phyloP scores from a whole-genome alignment of 2,329 filamentous ascomycete genomes.

The Cordyceps javanica region DNA sequence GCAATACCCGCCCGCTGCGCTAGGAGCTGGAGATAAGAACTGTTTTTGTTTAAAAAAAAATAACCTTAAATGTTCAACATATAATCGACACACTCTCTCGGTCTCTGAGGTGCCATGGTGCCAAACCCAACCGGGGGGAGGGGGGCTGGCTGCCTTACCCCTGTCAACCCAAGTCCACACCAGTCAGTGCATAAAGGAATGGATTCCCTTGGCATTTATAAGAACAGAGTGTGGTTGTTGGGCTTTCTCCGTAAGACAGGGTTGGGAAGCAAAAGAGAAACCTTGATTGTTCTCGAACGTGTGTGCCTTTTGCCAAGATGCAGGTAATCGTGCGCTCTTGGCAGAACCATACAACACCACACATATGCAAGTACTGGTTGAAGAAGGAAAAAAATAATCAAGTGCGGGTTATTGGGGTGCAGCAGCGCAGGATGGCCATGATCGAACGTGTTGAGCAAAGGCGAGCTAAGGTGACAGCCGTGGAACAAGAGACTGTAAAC shows the following conservation, averaged over 20 bases:
- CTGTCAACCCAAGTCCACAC: background rate
- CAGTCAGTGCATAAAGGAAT: background rate
- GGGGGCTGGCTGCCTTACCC: background rate
- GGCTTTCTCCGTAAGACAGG: background rate
- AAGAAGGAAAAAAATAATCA: background rate
- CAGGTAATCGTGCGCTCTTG: background rate
- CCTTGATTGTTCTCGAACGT: constrained; percentile 4
- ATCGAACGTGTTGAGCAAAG: too few relatives aligned
- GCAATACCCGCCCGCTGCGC: background rate
- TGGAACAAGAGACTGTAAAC: too few relatives aligned
- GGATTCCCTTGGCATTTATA: background rate
- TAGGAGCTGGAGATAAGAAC: background rate
- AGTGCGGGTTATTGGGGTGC: background rate
- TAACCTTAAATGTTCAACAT: too few relatives aligned
- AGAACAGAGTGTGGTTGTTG: background rate
- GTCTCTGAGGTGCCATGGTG: too few relatives aligned
- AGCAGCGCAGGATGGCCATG: too few relatives aligned
- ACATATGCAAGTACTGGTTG: too few relatives aligned
- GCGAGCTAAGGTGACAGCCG: too few relatives aligned
- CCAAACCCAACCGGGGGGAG: background rate
- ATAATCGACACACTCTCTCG: too few relatives aligned
- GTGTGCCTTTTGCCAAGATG: background rate
- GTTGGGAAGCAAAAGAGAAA: background rate
- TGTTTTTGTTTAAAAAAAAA: too few relatives aligned
- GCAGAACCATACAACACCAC: background rate